Percentiles rank a stretch among this genome's conserved stretches.
phyloP scores from a whole-genome alignment of 805 yeast genomes.

The Schizosaccharomyces osmophilus region DNA sequence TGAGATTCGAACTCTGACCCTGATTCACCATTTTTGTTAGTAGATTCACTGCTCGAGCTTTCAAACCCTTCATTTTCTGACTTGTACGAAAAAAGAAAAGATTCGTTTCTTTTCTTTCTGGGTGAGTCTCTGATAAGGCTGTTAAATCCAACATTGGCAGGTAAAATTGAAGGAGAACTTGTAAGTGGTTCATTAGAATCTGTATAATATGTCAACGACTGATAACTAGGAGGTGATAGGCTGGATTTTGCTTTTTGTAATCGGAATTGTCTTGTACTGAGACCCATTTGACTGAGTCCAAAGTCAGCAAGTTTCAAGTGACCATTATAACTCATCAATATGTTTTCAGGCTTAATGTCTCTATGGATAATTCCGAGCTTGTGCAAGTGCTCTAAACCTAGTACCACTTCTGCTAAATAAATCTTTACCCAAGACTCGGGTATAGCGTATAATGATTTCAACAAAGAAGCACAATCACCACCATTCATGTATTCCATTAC shows the following conservation, averaged over 20 bases:
- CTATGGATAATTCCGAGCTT: constrained; percentile 66
- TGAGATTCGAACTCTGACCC: neutral
- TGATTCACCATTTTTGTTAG: neutral
- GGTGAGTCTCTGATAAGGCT: neutral
- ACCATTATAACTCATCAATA: constrained; percentile 64
- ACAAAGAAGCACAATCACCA: constrained; percentile 77
- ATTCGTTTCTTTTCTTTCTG: no score
- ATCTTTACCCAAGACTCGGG: constrained; percentile 64
- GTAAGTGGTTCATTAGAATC: neutral
- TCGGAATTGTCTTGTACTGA: constrained; percentile 31
- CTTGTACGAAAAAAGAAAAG: no score
- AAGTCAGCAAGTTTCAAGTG: constrained; percentile 86
- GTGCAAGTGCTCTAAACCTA: constrained; percentile 79
- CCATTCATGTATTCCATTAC: constrained; percentile 95
- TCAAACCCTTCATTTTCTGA: no score
- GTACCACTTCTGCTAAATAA: constrained; percentile 71
- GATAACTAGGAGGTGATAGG: neutral
- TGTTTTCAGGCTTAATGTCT: constrained; percentile 84
- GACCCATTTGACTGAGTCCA: constrained; percentile 63
- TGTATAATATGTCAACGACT: neutral
- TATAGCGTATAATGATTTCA: constrained; percentile 53
- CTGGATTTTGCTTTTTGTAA: neutral
- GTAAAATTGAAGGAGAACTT: neutral
- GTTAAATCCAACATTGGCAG: neutral
- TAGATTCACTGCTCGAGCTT: neutral